Percentiles rank a stretch among this genome's conserved stretches.
These are phyloP conservation scores for Vitis cinerea DNA, from an alignment of 164 flowering plant species.

Conservation along the genomic window DNA sequence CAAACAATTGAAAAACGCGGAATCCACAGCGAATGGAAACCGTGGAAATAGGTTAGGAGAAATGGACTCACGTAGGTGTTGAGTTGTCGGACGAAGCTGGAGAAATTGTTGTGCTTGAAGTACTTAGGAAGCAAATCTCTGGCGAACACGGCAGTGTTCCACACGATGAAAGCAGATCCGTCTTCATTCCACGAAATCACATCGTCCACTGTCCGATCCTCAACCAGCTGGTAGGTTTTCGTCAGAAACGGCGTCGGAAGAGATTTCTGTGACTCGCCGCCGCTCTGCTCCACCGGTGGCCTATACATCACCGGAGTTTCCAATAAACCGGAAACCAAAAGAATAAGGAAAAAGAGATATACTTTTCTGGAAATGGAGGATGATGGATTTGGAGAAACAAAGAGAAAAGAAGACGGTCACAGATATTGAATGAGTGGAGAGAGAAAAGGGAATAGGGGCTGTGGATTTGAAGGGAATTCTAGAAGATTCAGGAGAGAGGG, in stretches of 20 bases:
- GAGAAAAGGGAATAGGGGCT: too few relatives aligned
- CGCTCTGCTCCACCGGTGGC: slow-evolving; percentile 30
- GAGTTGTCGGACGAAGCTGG: slow-evolving; percentile 74
- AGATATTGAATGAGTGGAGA: too few relatives aligned
- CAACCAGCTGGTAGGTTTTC: slow-evolving; percentile 66
- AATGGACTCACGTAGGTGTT: slow-evolving; percentile 53
- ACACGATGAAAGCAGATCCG: slow-evolving; percentile 62
- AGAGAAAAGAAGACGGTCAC: not conserved
- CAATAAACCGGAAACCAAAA: not conserved
- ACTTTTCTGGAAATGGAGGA: not conserved
- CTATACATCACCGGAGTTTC: slow-evolving; percentile 20
- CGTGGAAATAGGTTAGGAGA: not conserved
- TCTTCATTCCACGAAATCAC: slow-evolving; percentile 70
- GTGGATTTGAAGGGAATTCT: too few relatives aligned
- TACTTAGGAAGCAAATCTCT: slow-evolving; percentile 62
- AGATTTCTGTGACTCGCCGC: slow-evolving; percentile 33
- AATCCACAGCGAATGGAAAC: not conserved
- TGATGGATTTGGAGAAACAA: not conserved
- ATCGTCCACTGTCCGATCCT: slow-evolving; percentile 52
- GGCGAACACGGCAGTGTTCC: slow-evolving; percentile 69
- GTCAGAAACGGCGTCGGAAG: slow-evolving; percentile 68
- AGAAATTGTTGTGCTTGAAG: slow-evolving; percentile 74
- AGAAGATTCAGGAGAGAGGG: too few relatives aligned
- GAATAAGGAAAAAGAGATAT: not conserved
- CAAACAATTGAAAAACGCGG: not conserved